A percentile compares a stretch with the other conserved stretches of the same genome.
These are phyloP conservation scores for Helichrysum umbraculigerum DNA, from an alignment of 129 eudicot genomes.

Conservation along the genomic window DNA sequence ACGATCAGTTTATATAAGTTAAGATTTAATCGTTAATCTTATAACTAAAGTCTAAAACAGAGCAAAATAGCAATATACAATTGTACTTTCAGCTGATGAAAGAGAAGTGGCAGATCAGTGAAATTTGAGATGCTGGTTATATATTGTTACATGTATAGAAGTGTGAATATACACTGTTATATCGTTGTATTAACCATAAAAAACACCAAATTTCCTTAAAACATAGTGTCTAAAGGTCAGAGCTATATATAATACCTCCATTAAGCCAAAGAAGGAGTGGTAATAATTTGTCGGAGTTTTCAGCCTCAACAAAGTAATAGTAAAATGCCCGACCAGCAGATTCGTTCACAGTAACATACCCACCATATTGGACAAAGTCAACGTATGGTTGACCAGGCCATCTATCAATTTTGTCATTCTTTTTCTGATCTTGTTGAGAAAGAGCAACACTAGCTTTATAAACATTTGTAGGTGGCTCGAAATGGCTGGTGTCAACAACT, in stretches of 20 bases:
- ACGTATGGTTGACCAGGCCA: slow-evolving; percentile 80
- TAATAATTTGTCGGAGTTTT: slow-evolving; percentile 30
- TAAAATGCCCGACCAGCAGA: slow-evolving; percentile 71
- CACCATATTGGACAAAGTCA: slow-evolving; percentile 66
- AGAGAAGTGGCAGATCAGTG: too few species aligned
- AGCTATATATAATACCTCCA: slow-evolving; percentile 59
- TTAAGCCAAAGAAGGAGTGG: slow-evolving; percentile 98
- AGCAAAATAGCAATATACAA: not conserved
- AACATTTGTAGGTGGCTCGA: slow-evolving; percentile 27
- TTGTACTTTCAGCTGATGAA: too few species aligned
- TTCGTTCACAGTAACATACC: slow-evolving; percentile 64
- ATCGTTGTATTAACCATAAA: too few species aligned
- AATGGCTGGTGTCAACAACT: slow-evolving; percentile 39
- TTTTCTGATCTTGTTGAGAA: slow-evolving; percentile 44
- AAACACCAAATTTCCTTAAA: not conserved
- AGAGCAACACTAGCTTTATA: slow-evolving; percentile 11
- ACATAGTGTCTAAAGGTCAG: not conserved
- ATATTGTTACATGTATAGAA: too few species aligned
- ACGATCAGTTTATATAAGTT: not conserved
- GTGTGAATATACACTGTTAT: too few species aligned
- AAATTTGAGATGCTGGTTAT: too few species aligned
- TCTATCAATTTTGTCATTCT: slow-evolving; percentile 51
- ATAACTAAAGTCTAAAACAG: not conserved
- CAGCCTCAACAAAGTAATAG: slow-evolving; percentile 82
- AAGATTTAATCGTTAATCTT: not conserved